A percentile compares a stretch with the other conserved stretches of the same genome.
phyloP scores from a whole-genome alignment of 768 basidiomycete species.

The Tylopilus balloui region DNA sequence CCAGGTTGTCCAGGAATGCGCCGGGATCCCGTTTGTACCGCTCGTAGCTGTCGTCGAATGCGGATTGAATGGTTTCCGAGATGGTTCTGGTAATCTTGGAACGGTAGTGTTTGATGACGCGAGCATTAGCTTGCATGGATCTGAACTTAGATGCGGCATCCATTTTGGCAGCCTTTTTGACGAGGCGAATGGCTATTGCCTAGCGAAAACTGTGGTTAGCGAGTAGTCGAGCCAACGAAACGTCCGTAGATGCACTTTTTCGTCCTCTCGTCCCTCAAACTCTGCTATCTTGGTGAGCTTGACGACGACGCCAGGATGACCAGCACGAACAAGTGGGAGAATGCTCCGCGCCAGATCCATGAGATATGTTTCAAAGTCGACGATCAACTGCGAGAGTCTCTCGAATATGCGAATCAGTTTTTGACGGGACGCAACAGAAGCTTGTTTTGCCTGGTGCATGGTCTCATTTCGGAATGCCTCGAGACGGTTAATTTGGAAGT shows the following conservation, averaged over 20 bases:
- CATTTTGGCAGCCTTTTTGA: slow-evolving; percentile 89
- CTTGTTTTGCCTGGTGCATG: slow-evolving; percentile 88
- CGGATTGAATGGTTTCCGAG: slow-evolving; percentile 65
- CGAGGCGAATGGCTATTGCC: slow-evolving; percentile 91
- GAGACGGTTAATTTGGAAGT: slow-evolving; percentile 87
- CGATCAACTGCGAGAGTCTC: slow-evolving; percentile 72
- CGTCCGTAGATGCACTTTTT: slow-evolving; percentile 59
- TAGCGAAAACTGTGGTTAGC: slow-evolving; percentile 27
- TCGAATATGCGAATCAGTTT: slow-evolving; percentile 81
- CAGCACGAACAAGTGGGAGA: slow-evolving; percentile 73
- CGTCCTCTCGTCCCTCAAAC: slow-evolving; percentile 87
- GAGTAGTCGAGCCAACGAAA: neutral
- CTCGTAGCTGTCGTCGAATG: slow-evolving; percentile 65
- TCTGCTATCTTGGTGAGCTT: slow-evolving; percentile 92
- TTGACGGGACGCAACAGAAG: slow-evolving; percentile 58
- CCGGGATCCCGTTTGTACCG: slow-evolving; percentile 60
- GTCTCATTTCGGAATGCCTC: slow-evolving; percentile 94
- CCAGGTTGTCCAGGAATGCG: slow-evolving; percentile 70
- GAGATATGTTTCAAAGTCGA: slow-evolving; percentile 83
- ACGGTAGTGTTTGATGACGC: slow-evolving; percentile 92
- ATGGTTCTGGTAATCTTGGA: slow-evolving; percentile 83
- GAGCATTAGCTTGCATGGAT: slow-evolving; percentile 89
- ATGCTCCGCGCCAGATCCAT: slow-evolving; percentile 71
- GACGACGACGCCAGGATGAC: slow-evolving; percentile 82
- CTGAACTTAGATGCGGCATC: slow-evolving; percentile 92